A percentile compares a stretch with the other conserved stretches of the same genome.
Conservation (phyloP, 2,329 filamentous ascomycete species). For the Verticillium isaacii region DNA sequence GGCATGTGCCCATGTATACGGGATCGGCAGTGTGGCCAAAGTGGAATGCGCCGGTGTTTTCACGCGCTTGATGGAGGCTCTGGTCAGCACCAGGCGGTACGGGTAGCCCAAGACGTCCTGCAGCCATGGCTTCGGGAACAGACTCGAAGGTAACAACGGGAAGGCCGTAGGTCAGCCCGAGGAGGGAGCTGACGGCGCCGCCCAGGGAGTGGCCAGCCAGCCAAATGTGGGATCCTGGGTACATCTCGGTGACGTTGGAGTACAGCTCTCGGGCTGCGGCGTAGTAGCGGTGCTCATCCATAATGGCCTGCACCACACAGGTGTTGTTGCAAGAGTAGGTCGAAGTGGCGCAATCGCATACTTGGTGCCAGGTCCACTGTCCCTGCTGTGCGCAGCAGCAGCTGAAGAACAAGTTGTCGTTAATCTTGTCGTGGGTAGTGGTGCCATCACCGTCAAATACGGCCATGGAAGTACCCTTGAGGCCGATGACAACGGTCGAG, state of each 20-base stretch:
- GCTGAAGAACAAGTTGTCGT: conserved; percentile 97
- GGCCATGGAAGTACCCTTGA: conserved; percentile 87
- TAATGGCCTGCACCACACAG: conserved; percentile 71
- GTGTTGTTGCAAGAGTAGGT: conserved; percentile 91
- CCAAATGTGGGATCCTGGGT: conserved; percentile 83
- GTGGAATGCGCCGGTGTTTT: conserved; percentile 76
- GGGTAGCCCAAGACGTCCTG: conserved; percentile 78
- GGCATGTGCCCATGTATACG: conserved; percentile 90
- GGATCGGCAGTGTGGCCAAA: conserved; percentile 96
- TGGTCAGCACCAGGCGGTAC: conserved; percentile 75
- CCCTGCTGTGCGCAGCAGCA: conserved; percentile 96
- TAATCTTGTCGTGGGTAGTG: conserved; percentile 94
- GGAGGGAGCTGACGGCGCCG: conserved; percentile 79
- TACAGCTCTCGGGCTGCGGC: conserved; percentile 84
- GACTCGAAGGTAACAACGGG: conserved; percentile 93
- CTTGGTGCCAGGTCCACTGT: conserved; percentile 82
- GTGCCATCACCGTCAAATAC: conserved; percentile 97
- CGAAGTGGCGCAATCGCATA: conserved; percentile 85
- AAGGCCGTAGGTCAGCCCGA: conserved; percentile 86
- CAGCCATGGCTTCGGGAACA: conserved; percentile 84
- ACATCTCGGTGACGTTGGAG: conserved; percentile 84
- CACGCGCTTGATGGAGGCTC: conserved; percentile 62
- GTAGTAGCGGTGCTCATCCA: conserved; percentile 86
- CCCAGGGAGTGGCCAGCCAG: conserved; percentile 89
- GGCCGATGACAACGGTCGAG: conserved; percentile 79